Evolutionary conservation across 2,329 filamentous ascomycete species (phyloP).

Genomic region (Beauveria bassiana): DNA sequence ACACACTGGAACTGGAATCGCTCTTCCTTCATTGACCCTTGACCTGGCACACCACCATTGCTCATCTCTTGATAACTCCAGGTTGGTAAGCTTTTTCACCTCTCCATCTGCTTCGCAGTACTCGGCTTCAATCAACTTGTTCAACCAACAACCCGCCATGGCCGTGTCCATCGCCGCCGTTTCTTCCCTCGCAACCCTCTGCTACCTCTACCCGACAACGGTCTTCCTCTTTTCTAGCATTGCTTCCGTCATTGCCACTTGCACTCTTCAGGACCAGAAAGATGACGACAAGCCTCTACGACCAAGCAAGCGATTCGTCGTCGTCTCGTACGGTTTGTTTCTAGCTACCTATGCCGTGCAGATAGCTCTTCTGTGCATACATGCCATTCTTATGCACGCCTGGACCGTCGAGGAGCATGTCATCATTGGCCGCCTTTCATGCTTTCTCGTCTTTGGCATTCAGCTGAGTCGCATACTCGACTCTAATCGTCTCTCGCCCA

Average conservation of each 20-base stretch:
- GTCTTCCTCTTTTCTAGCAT: slow-evolving; percentile 51
- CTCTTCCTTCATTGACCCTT: neutral
- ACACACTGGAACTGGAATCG: no score
- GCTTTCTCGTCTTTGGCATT: slow-evolving; percentile 55
- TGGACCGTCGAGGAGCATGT: slow-evolving; percentile 40
- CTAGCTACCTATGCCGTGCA: slow-evolving; percentile 42
- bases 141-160: slow-evolving; percentile 6
- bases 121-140: neutral
- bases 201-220: slow-evolving; percentile 50
- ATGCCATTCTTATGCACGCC: slow-evolving; percentile 24
- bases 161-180: slow-evolving; percentile 16
- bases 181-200: slow-evolving; percentile 36
- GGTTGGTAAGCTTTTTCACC: neutral
- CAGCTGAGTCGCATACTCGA: slow-evolving; percentile 48
- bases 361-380: slow-evolving; percentile 31
- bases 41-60: neutral
- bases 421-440: slow-evolving; percentile 52
- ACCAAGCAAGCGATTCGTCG: slow-evolving; percentile 18
- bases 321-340: slow-evolving; percentile 37
- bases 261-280: slow-evolving; percentile 41
- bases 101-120: neutral
- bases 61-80: neutral
- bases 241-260: slow-evolving; percentile 42
- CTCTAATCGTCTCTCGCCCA: slow-evolving; percentile 45
- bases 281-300: slow-evolving; percentile 12